Evolutionary conservation across 805 yeast genomes (phyloP), one percentile per base, ranked within the genome.

Genomic region (Ogataea parapolymorpha): DNA sequence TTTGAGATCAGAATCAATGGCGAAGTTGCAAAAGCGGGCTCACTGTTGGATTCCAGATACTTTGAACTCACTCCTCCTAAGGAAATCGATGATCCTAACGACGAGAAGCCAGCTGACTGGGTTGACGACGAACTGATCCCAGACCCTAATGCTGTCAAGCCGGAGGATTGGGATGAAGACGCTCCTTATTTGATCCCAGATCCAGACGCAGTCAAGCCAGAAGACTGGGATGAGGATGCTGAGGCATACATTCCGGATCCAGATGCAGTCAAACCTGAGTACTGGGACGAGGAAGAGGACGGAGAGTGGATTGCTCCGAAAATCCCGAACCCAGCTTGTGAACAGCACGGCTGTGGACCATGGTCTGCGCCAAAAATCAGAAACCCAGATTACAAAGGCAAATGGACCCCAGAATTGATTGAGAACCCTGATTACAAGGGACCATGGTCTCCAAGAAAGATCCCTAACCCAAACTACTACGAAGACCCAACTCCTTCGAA

Each of bases 221-320:
- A 65, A 20, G 82, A 75, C 47, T 90, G 97, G 97, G 77, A 79
- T 51, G 95, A 82, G 54, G 71, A 71, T 15, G 74, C 71, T 18
- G 73, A 76, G 9, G 71, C 65, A 45, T 75, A 63, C 45, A 77
- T 90, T 42, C 63, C 74, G 9, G 93, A 89, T 59, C 88, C 95
- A 28, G 70, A 67, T 2, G 82, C 86, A 22, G 56, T 45, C 24
- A 75, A 71, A 53, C 96, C 96, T 14, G 82, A 70, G 32, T 82
- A 75, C 55, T 89, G 96, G 96, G 85, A 85, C 57, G 95, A 86
- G 30, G 90, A 82, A 50, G 90, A 84, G 58, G 95, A 88, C 58
- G 96, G 96, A 5, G 81, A 73, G 54, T 90, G 95, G 95, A 54
- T 68, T 31, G 82, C 89, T 2, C 89, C 91, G 18, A 61, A 69